phyloP scores from a whole-genome alignment of 2,329 filamentous ascomycete species.

The Hypoxylon sp. region DNA sequence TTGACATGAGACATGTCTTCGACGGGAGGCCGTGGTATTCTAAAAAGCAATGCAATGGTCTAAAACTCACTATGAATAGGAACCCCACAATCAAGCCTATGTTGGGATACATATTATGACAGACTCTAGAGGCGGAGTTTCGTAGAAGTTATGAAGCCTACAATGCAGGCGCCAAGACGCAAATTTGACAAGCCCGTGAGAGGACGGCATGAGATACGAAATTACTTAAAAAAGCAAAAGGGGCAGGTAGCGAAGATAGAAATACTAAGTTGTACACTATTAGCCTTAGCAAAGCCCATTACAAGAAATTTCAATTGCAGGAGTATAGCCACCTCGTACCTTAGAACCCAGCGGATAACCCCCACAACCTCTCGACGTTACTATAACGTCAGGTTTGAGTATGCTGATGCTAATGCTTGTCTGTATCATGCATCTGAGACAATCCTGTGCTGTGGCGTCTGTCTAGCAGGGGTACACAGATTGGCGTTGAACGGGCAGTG shows the following conservation, averaged over 20 bases:
- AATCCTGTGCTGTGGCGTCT: not conserved
- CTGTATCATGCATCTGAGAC: constrained; percentile 5
- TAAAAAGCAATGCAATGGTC: not conserved
- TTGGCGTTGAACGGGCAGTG: not conserved
- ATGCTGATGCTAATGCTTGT: not conserved
- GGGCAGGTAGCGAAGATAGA: not conserved
- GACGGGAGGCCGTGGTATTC: not conserved
- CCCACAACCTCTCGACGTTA: not conserved
- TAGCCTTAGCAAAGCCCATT: not conserved
- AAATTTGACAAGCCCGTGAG: not conserved
- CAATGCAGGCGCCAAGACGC: not conserved
- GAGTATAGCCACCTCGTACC: not conserved
- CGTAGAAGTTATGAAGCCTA: not conserved
- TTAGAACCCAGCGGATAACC: not conserved
- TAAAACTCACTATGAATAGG: constrained; percentile 27
- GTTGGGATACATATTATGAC: constrained; percentile 19
- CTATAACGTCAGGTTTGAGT: not conserved
- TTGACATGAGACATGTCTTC: not conserved
- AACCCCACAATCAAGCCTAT: constrained; percentile 22
- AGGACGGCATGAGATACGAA: not conserved
- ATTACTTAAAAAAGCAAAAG: not conserved
- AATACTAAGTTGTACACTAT: not conserved
- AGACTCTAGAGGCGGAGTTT: not conserved
- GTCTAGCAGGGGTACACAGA: not conserved
- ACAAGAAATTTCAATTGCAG: not conserved